A percentile compares a stretch with the other conserved stretches of the same genome.
These are phyloP conservation scores for Metschnikowia cubensis DNA, from an alignment of 805 yeast species.

Conservation along the genomic window DNA sequence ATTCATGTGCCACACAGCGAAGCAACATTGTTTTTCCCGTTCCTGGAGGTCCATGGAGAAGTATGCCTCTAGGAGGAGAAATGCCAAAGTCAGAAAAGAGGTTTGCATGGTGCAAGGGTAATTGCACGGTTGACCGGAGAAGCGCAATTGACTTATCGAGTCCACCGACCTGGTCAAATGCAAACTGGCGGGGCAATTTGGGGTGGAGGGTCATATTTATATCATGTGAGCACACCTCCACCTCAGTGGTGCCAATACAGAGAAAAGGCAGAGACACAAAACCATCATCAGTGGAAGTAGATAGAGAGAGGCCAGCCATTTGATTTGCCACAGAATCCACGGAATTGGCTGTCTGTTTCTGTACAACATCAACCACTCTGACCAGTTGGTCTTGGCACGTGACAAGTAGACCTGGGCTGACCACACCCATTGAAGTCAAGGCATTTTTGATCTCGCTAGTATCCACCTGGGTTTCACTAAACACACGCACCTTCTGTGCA, in stretches of 20 bases:
- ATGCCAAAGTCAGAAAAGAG: conserved; percentile 82
- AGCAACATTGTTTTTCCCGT: conserved; percentile 92
- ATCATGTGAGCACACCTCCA: conserved; percentile 6
- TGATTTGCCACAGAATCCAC: conserved; percentile 10
- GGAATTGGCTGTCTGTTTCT: conserved; percentile 13
- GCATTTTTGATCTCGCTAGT: conserved; percentile 10
- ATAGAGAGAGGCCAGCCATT: conserved; percentile 12
- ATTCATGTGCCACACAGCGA: conserved; percentile 73
- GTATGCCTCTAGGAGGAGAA: conserved; percentile 88
- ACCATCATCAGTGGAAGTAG: conserved; percentile 7
- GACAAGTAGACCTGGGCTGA: conserved; percentile 53
- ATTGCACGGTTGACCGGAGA: conserved; percentile 63
- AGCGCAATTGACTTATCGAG: conserved; percentile 56
- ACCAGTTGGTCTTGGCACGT: conserved; percentile 17
- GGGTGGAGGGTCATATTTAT: conserved; percentile 32
- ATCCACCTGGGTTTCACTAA: background rate
- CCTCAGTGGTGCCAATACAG: conserved; percentile 29
- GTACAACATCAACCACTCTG: conserved; percentile 27
- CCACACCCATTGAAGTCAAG: conserved; percentile 52
- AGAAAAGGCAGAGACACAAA: conserved; percentile 47
- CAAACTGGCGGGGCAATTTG: conserved; percentile 37
- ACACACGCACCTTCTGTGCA: conserved; percentile 11
- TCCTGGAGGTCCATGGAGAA: conserved; percentile 95
- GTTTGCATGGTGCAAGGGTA: conserved; percentile 76
- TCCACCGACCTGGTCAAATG: conserved; percentile 73